phyloP scores from a whole-genome alignment of 2,329 filamentous ascomycete genomes.

The Bipolaris bicolor region DNA sequence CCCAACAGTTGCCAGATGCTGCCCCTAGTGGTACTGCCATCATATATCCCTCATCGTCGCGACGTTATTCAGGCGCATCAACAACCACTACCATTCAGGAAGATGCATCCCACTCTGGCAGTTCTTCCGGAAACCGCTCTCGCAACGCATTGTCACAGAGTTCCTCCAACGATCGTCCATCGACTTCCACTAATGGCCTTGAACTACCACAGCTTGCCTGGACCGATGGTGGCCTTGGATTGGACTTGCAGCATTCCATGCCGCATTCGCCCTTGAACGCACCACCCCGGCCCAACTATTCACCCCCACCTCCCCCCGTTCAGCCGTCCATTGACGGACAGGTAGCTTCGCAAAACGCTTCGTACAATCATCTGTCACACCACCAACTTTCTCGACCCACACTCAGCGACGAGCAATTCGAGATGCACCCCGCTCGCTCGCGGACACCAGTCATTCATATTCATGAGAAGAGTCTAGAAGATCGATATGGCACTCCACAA shows the following conservation, averaged over 20 bases:
- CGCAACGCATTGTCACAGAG: slow-evolving; percentile 45
- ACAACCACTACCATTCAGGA: slow-evolving; percentile 43
- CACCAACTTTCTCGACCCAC: slow-evolving; percentile 16
- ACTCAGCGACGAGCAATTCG: slow-evolving; percentile 24
- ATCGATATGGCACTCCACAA: slow-evolving; percentile 26
- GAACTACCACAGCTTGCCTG: slow-evolving; percentile 48
- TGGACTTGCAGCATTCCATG: slow-evolving; percentile 48
- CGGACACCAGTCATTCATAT: slow-evolving; percentile 28
- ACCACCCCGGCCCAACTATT: slow-evolving; percentile 54
- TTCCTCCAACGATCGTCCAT: slow-evolving; percentile 39
- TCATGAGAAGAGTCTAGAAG: slow-evolving; percentile 27
- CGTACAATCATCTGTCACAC: slow-evolving; percentile 23
- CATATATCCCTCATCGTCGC: slow-evolving; percentile 44
- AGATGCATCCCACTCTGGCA: slow-evolving; percentile 42
- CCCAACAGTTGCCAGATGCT: slow-evolving; percentile 33
- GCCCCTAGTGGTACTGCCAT: slow-evolving; percentile 45
- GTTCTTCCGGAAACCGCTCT: slow-evolving; percentile 37
- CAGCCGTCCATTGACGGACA: slow-evolving; percentile 24
- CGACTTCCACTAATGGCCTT: slow-evolving; percentile 28
- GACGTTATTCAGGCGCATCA: slow-evolving; percentile 42
- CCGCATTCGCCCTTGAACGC: slow-evolving; percentile 39
- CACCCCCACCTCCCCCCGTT: slow-evolving; percentile 54
- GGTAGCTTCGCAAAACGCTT: slow-evolving; percentile 5
- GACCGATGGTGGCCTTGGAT: slow-evolving; percentile 51
- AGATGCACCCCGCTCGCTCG: slow-evolving; percentile 33